Evolutionary conservation across 202 grass and related monocot genomes (phyloP).

Genomic region (Bolboschoenoplectus hybrid): DNA sequence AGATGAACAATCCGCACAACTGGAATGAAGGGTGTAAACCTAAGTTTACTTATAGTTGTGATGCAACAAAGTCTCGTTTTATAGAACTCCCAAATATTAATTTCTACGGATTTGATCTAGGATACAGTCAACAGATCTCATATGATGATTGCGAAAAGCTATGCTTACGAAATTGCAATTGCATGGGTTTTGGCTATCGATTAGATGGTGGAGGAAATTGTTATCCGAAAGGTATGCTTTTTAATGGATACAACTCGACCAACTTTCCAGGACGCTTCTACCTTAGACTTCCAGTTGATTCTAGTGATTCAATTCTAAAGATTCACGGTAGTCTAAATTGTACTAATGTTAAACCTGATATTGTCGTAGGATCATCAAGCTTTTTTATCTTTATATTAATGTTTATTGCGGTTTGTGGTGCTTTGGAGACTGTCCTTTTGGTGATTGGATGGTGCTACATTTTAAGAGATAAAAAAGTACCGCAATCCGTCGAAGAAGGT

Average conservation of each 20-base stretch:
- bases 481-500: constrained; percentile 66
- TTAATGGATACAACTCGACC: constrained; percentile 49
- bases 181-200: constrained; percentile 52
- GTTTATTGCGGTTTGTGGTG: constrained; percentile 55
- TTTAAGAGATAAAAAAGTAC: constrained; percentile 48
- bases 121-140: constrained; percentile 28
- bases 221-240: constrained; percentile 45
- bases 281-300: constrained; percentile 46
- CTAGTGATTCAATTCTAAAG: background rate
- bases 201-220: constrained; percentile 12
- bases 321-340: constrained; percentile 43
- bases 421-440: constrained; percentile 53
- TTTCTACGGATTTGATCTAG: constrained; percentile 66
- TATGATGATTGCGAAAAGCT: constrained; percentile 40
- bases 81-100: constrained; percentile 48
- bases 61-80: constrained; percentile 41
- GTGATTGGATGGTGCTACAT: constrained; percentile 59
- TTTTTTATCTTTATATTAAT: constrained; percentile 69
- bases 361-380: constrained; percentile 40
- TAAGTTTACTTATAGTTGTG: constrained; percentile 33
- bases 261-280: constrained; percentile 37
- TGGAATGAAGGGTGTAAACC: constrained; percentile 65
- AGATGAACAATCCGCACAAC: constrained; percentile 43
- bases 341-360: constrained; percentile 1
- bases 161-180: constrained; percentile 41